These are phyloP conservation scores for Beta vulgaris DNA, from an alignment of 148 eudicot genomes.

Conservation along the genomic window DNA sequence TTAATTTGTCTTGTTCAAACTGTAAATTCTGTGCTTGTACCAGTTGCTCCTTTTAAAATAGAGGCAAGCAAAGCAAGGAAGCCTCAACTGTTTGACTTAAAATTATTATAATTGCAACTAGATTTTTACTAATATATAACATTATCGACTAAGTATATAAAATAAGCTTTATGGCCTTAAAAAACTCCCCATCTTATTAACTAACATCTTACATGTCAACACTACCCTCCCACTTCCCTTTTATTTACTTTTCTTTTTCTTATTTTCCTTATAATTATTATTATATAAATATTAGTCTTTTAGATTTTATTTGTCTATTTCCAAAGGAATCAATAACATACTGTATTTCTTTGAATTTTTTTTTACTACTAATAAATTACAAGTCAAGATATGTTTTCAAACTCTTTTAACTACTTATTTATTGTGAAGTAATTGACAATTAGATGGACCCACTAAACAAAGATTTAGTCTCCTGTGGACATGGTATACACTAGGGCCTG, in stretches of 20 bases:
- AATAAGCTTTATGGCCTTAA: constrained; percentile 15
- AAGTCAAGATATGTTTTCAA: no score
- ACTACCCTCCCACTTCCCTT: neutral
- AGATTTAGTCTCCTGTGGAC: no score
- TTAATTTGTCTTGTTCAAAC: neutral
- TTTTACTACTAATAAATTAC: no score
- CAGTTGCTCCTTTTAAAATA: constrained; percentile 14
- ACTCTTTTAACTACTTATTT: no score
- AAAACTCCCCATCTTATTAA: neutral
- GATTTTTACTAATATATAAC: neutral
- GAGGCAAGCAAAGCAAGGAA: constrained; percentile 13
- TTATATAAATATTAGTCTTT: no score
- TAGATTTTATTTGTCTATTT: no score
- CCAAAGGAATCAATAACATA: no score
- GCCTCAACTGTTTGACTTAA: constrained; percentile 26
- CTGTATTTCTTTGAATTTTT: no score
- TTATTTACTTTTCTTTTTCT: no score
- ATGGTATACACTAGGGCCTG: no score
- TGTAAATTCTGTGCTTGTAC: constrained; percentile 3
- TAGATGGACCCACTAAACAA: no score
- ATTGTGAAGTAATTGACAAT: no score
- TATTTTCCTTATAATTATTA: neutral
- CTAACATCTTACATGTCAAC: constrained; percentile 14
- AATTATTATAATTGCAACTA: constrained; percentile 14
- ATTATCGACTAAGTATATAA: neutral